These are phyloP conservation scores for Cucurbita pepo DNA, from an alignment of 306 rosid genomes.

Conservation along the genomic window DNA sequence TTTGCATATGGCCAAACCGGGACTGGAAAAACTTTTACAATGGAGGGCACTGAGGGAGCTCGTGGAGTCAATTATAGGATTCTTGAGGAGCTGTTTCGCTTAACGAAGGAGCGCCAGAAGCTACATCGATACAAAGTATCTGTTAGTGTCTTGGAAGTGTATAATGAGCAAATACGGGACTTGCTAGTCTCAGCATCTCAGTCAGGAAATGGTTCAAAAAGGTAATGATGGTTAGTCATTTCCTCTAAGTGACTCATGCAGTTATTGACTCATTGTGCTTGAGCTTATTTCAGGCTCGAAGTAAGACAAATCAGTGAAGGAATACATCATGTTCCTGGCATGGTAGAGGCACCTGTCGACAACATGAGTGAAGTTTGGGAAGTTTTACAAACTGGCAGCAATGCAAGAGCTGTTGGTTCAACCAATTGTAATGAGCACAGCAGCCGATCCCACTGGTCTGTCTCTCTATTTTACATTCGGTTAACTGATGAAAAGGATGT, in stretches of 20 bases:
- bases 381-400: constrained; percentile 89
- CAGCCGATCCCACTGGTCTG: constrained; percentile 90
- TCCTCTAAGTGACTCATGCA: not conserved
- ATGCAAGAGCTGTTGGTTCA: constrained; percentile 86
- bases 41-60: constrained; percentile 80
- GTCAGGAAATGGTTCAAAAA: constrained; percentile 42
- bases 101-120: constrained; percentile 42
- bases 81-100: constrained; percentile 66
- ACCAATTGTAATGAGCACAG: constrained; percentile 90
- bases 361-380: constrained; percentile 91
- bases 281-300: constrained; percentile 43
- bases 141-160: constrained; percentile 91
- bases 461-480: not conserved
- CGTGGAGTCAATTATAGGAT: constrained; percentile 95
- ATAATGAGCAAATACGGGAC: constrained; percentile 93
- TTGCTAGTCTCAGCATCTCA: constrained; percentile 66
- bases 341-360: constrained; percentile 76
- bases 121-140: constrained; percentile 47
- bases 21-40: constrained; percentile 88
- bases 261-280: not conserved
- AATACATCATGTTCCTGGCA: constrained; percentile 78
- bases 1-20: constrained; percentile 98
- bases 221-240: constrained; percentile 19
- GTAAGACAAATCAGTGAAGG: constrained; percentile 85
- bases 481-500: not conserved